Evolutionary conservation across 1,284 basidiomycete genomes (phyloP).

Genomic region (Tilletia horrida): DNA sequence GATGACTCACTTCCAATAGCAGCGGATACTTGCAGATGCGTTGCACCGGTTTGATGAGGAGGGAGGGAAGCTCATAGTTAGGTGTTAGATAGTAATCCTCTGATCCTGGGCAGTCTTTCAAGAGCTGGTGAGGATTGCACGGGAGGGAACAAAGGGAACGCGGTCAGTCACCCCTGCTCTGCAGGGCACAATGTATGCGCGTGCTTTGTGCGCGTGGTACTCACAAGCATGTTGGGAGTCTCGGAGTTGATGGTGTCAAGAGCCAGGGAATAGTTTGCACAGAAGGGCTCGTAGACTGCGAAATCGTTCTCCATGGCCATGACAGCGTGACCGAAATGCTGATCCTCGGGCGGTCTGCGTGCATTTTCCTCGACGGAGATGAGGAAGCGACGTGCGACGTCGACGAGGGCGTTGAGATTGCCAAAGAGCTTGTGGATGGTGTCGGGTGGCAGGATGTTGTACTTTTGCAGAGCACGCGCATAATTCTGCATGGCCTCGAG

Average conservation of each 20-base stretch:
- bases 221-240: conserved; percentile 24
- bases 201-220: neutral
- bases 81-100: conserved; percentile 56
- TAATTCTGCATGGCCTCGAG: conserved; percentile 76
- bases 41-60: conserved; percentile 74
- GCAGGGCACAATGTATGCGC: neutral
- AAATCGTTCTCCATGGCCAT: conserved; percentile 62
- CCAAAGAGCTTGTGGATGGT: conserved; percentile 94
- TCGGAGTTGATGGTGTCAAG: conserved; percentile 71
- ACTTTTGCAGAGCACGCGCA: conserved; percentile 64
- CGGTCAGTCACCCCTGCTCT: neutral
- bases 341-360: conserved; percentile 68
- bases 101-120: conserved; percentile 40
- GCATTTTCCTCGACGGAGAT: conserved; percentile 67
- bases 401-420: conserved; percentile 88
- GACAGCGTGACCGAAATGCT: conserved; percentile 57
- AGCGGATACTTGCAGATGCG: conserved; percentile 74
- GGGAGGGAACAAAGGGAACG: neutral
- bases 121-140: conserved; percentile 23
- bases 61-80: conserved; percentile 73
- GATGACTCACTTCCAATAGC: conserved; percentile 55
- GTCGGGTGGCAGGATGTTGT: conserved; percentile 83
- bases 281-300: conserved; percentile 82
- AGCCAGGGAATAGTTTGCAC: conserved; percentile 72
- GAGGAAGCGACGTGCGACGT: conserved; percentile 93